Evolutionary conservation across 1,284 basidiomycete species (phyloP).

Genomic region (Cryptococcus sp.): DNA sequence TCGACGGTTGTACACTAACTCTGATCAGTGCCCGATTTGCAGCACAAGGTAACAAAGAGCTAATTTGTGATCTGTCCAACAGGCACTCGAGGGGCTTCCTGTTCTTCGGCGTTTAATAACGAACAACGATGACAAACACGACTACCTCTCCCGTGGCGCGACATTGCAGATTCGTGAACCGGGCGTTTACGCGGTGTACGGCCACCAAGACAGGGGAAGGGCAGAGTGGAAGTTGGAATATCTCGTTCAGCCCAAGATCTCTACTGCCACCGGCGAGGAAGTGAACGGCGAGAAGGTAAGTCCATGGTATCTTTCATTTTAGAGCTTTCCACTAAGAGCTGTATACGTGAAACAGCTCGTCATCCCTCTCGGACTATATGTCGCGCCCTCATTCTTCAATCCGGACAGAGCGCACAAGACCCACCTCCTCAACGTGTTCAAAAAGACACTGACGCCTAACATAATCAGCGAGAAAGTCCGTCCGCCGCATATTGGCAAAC

Average conservation of each 20-base stretch:
- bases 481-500: constrained; percentile 23
- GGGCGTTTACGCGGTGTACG: constrained; percentile 70
- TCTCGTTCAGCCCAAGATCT: constrained; percentile 62
- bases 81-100: constrained; percentile 66
- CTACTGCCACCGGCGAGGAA: constrained; percentile 56
- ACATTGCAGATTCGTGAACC: constrained; percentile 65
- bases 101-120: constrained; percentile 66
- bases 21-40: background rate
- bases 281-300: constrained; percentile 64
- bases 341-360: constrained; percentile 33
- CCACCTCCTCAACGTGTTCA: constrained; percentile 26
- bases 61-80: background rate
- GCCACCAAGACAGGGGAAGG: constrained; percentile 60
- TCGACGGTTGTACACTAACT: constrained; percentile 2
- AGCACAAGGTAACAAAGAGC: background rate
- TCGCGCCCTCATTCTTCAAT: constrained; percentile 24
- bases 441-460: constrained; percentile 25
- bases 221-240: constrained; percentile 76
- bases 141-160: constrained; percentile 71
- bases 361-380: constrained; percentile 23
- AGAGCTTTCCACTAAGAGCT: no score
- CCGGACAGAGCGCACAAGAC: constrained; percentile 21
- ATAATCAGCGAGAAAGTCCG: constrained; percentile 24
- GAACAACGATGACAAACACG: constrained; percentile 64
- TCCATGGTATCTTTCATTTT: constrained; percentile 39